phyloP scores from a whole-genome alignment of 345 rosid genomes.

The Populus nigra region DNA sequence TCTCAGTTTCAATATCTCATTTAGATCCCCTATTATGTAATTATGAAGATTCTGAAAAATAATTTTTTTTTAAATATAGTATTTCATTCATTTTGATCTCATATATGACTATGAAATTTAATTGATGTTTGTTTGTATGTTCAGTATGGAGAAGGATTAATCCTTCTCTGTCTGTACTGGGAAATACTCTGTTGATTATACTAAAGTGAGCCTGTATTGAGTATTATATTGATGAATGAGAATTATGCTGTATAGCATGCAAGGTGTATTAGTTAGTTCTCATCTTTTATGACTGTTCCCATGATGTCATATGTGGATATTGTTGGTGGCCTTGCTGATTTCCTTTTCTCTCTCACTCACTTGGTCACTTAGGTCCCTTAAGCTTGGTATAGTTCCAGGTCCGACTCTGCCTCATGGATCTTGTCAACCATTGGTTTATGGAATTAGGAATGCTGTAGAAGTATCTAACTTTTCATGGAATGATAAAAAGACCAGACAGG shows the following conservation, averaged over 20 bases:
- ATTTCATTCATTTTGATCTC: background rate
- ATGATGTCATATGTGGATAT: background rate
- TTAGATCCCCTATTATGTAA: background rate
- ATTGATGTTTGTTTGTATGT: background rate
- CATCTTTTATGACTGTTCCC: background rate
- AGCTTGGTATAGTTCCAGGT: conserved; percentile 75
- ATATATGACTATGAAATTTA: background rate
- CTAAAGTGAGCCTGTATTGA: background rate
- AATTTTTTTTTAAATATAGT: no score
- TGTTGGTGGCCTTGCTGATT: conserved; percentile 3
- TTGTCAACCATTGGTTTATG: conserved; percentile 53
- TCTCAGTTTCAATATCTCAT: background rate
- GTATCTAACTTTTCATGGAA: conserved; percentile 66
- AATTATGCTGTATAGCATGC: background rate
- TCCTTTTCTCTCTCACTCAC: background rate
- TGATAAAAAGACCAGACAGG: conserved; percentile 69
- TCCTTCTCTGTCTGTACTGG: background rate
- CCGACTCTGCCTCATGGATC: conserved; percentile 47
- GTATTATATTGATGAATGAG: background rate
- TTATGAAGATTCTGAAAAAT: background rate
- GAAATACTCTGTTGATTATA: background rate
- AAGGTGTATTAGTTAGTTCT: background rate
- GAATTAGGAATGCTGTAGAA: conserved; percentile 57
- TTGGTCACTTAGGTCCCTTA: conserved; percentile 58
- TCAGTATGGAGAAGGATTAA: background rate